These are phyloP conservation scores for Mycosphaerella sp. DNA, from an alignment of 2,329 filamentous ascomycete species.

Conservation along the genomic window DNA sequence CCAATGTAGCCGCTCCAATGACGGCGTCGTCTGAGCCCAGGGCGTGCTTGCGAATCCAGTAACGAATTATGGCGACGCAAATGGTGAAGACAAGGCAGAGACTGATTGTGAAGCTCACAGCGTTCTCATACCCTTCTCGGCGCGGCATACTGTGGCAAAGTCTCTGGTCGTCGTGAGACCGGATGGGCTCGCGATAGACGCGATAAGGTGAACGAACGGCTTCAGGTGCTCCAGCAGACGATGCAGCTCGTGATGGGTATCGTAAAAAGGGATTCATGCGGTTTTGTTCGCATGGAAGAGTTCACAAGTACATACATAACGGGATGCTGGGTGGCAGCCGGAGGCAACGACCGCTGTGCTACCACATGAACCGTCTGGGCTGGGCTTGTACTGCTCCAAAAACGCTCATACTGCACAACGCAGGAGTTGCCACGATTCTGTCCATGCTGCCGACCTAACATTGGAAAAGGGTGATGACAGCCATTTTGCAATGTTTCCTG, in stretches of 20 bases:
- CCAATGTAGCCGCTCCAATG: constrained; percentile 27
- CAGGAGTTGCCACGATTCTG: neutral
- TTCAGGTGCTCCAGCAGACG: neutral
- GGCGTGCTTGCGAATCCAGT: constrained; percentile 29
- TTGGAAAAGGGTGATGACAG: neutral
- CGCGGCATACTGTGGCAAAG: constrained; percentile 19
- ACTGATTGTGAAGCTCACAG: constrained; percentile 29
- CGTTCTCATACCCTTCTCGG: constrained; percentile 25
- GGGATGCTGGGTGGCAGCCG: neutral
- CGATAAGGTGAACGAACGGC: too few species aligned
- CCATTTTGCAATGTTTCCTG: too few species aligned
- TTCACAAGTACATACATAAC: neutral
- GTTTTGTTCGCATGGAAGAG: constrained; percentile 1
- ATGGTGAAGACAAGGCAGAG: constrained; percentile 32
- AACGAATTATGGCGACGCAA: constrained; percentile 27
- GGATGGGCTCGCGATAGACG: neutral
- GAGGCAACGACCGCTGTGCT: neutral
- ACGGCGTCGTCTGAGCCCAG: constrained; percentile 30
- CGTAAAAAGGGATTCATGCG: neutral
- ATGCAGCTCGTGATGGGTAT: neutral
- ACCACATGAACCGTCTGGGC: neutral
- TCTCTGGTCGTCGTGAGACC: neutral
- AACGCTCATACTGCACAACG: neutral
- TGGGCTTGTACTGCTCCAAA: neutral
- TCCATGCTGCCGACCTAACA: neutral